phyloP scores from a whole-genome alignment of 164 flowering plant genomes.

The Magnolia sinica region DNA sequence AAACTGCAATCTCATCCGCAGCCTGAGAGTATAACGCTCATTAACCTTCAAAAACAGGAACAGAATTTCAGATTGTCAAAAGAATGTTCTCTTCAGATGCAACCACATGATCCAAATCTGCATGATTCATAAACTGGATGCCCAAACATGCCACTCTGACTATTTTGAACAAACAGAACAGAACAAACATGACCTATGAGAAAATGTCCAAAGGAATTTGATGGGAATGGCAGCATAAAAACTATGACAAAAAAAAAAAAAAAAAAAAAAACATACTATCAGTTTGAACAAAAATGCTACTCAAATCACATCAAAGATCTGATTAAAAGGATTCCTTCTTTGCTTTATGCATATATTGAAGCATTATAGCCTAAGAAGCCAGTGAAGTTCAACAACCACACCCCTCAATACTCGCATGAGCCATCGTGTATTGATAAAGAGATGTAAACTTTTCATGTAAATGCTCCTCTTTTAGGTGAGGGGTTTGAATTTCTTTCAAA shows the following conservation, averaged over 20 bases:
- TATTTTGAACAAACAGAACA: neutral
- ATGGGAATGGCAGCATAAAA: neutral
- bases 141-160: neutral
- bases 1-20: slow-evolving; percentile 59
- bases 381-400: too few species aligned
- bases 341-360: neutral
- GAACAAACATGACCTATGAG: neutral
- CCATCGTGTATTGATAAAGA: too few species aligned
- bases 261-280: neutral
- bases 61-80: neutral
- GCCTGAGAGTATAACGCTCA: slow-evolving; percentile 50
- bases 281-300: neutral
- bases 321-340: neutral
- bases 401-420: neutral
- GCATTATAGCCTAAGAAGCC: neutral
- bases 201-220: neutral
- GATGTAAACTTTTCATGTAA: too few species aligned
- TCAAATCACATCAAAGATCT: neutral
- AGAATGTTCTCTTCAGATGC: neutral
- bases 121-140: neutral
- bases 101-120: neutral
- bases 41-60: slow-evolving; percentile 54
- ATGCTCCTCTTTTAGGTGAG: too few species aligned
- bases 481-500: too few species aligned
- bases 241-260: too few species aligned